These are phyloP conservation scores for Colletotrichum sp. DNA, from an alignment of 2,329 filamentous ascomycete species.

Conservation along the genomic window DNA sequence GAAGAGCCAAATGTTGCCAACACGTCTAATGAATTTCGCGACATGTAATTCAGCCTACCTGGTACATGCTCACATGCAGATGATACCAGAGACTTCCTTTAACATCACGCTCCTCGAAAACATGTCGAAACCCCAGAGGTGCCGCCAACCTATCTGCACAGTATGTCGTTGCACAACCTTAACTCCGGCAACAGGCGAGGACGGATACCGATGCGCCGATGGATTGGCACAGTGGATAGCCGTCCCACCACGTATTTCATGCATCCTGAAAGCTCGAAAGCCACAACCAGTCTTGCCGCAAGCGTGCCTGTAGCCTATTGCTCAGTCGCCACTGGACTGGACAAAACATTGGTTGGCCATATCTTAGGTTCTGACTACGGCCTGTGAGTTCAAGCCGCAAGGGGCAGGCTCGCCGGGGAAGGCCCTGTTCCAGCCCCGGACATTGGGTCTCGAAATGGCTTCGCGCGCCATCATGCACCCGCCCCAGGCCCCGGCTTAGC, in stretches of 20 bases:
- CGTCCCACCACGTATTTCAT: not conserved
- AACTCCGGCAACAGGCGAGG: not conserved
- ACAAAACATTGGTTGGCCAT: not conserved
- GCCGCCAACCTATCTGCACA: not conserved
- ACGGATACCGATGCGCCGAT: not conserved
- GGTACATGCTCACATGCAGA: not conserved
- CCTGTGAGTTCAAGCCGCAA: not conserved
- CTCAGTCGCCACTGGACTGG: not conserved
- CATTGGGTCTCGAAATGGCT: conserved; percentile 3
- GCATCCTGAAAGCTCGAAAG: not conserved
- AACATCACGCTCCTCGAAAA: not conserved
- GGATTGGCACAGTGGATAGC: not conserved
- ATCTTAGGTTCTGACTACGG: not conserved
- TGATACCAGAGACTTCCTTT: not conserved
- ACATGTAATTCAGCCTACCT: not conserved
- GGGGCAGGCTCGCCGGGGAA: not conserved
- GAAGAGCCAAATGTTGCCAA: not conserved
- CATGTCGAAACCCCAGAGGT: not conserved
- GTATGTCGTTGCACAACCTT: not conserved
- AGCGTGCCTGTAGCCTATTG: not conserved
- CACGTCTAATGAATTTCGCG: not conserved
- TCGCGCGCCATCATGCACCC: not conserved
- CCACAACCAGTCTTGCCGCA: not conserved
- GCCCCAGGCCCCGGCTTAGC: not conserved
- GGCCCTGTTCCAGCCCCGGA: not conserved